Evolutionary conservation across 225 moss, liverwort and hornwort genomes (phyloP).

Genomic region (Sphagnum tenellum): DNA sequence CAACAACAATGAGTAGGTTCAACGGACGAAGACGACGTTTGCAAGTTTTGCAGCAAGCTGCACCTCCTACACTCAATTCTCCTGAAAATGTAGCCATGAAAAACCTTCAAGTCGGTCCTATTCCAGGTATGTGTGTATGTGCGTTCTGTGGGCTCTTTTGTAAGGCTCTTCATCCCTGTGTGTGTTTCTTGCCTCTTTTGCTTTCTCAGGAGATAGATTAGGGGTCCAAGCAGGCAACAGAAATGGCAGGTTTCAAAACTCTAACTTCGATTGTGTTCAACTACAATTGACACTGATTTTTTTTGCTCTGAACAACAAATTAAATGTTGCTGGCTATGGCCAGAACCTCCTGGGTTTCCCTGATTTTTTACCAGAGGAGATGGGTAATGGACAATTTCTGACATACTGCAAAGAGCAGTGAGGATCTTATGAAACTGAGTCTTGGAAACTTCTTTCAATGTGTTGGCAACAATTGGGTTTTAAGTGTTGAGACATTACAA

Average conservation of each 20-base stretch:
- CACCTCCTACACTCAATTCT: conserved; percentile 20
- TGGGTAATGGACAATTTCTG: too few species aligned
- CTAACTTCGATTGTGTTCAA: not conserved
- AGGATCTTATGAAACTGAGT: too few species aligned
- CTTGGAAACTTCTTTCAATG: too few species aligned
- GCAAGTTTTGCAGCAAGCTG: conserved; percentile 30
- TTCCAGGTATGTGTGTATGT: conserved; percentile 17
- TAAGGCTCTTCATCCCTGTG: conserved; percentile 4
- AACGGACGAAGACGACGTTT: conserved; percentile 19
- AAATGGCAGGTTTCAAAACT: not conserved
- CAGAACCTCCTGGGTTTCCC: too few species aligned
- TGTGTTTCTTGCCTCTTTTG: not conserved
- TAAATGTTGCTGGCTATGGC: too few species aligned
- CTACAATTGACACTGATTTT: not conserved
- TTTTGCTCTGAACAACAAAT: not conserved
- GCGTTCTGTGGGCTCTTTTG: too few species aligned
- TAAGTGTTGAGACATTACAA: too few species aligned
- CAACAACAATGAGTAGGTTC: conserved; percentile 11
- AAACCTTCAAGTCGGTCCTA: conserved; percentile 18
- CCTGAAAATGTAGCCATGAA: conserved; percentile 21
- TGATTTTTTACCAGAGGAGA: too few species aligned
- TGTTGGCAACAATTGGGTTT: too few species aligned
- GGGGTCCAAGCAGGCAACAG: not conserved
- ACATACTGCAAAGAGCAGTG: too few species aligned
- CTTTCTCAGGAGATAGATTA: not conserved